Evolutionary conservation across 2,329 filamentous ascomycete species (phyloP).

Genomic region (Phyllosticta citrichinensis): DNA sequence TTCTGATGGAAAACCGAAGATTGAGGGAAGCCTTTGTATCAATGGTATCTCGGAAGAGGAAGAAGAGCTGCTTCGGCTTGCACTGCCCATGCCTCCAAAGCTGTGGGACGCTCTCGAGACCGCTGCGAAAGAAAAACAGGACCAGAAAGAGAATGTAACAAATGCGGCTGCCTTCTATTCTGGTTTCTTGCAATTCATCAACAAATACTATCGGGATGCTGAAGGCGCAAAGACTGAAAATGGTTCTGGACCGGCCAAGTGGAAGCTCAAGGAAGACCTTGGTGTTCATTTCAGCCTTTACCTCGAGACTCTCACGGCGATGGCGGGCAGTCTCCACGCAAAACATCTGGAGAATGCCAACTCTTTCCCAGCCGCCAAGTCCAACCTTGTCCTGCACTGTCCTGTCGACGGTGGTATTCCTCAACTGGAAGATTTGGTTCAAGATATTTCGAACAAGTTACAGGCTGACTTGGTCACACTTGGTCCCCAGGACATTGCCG

Average conservation of each 20-base stretch:
- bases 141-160: neutral
- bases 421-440: conserved; percentile 52
- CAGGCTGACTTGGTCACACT: conserved; percentile 58
- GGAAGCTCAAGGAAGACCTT: neutral
- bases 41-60: neutral
- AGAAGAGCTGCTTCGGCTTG: neutral
- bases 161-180: neutral
- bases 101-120: conserved; percentile 4
- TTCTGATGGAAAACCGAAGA: neutral
- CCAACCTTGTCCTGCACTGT: conserved; percentile 50
- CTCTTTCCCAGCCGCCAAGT: conserved; percentile 40
- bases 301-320: conserved; percentile 38
- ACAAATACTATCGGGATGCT: conserved; percentile 2
- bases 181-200: neutral
- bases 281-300: conserved; percentile 1
- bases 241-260: neutral
- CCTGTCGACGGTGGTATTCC: conserved; percentile 45
- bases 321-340: conserved; percentile 39
- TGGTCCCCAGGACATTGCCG: conserved; percentile 59
- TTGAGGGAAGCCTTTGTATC: neutral
- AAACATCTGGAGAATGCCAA: conserved; percentile 27
- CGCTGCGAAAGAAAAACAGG: neutral
- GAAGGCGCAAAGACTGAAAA: neutral
- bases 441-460: conserved; percentile 51
- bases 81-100: neutral